These are phyloP conservation scores for Pseudotulostoma volvatum DNA, from an alignment of 495 filamentous ascomycete species.

Conservation along the genomic window DNA sequence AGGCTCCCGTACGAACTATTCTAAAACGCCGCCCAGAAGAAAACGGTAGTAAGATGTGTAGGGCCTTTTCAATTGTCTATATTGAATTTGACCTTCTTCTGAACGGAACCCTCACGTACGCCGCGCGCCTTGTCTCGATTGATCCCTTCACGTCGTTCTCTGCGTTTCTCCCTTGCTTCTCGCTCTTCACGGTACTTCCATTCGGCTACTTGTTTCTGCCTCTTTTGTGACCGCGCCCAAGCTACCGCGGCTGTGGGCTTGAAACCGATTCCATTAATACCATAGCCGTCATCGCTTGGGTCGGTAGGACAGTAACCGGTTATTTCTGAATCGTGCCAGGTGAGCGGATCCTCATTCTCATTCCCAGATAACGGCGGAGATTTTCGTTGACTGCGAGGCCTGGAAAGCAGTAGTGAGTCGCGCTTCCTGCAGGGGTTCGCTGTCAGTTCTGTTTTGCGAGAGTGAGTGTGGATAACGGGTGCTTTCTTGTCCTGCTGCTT, in stretches of 20 bases:
- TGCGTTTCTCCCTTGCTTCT: conserved; percentile 64
- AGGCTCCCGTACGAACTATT: too few relatives aligned
- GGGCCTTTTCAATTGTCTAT: conserved; percentile 4
- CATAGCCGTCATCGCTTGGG: conserved; percentile 60
- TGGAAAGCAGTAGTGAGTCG: conserved; percentile 12
- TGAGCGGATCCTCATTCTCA: conserved; percentile 33
- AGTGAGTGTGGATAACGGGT: conserved; percentile 4
- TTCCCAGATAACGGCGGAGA: conserved; percentile 34
- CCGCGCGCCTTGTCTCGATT: conserved; percentile 17
- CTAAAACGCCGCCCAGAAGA: too few relatives aligned
- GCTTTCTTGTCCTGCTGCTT: not conserved
- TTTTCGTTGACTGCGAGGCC: conserved; percentile 15
- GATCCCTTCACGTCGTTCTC: conserved; percentile 39
- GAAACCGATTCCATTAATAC: conserved; percentile 84
- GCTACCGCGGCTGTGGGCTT: conserved; percentile 74
- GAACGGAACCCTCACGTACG: conserved; percentile 20
- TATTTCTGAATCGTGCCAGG: conserved; percentile 74
- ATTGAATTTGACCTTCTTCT: conserved; percentile 31
- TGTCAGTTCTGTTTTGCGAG: conserved; percentile 9
- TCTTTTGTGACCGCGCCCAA: conserved; percentile 53
- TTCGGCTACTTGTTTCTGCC: conserved; percentile 67
- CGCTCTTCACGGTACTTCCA: conserved; percentile 68
- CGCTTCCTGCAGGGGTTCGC: conserved; percentile 14
- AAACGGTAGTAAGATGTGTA: too few relatives aligned
- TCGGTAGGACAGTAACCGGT: conserved; percentile 63